Evolutionary conservation across 1,284 basidiomycete species (phyloP).

Genomic region (Athelia psychrophila): DNA sequence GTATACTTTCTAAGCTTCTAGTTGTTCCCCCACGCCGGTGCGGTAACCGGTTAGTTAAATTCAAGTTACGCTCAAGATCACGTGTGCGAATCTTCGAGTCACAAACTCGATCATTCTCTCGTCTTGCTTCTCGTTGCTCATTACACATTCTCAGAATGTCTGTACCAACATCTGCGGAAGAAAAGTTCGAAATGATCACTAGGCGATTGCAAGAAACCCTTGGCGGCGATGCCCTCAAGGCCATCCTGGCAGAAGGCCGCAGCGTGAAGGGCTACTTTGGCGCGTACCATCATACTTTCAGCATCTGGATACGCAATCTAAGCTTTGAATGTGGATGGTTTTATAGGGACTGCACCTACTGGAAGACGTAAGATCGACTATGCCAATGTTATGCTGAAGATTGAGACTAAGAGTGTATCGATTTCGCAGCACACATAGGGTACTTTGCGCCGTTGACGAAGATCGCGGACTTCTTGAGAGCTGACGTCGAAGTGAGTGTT

Average conservation of each 20-base stretch:
- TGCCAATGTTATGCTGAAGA: too few species aligned
- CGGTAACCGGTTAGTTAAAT: too few species aligned
- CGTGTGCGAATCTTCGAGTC: too few species aligned
- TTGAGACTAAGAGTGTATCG: constrained; percentile 3
- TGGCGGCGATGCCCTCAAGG: constrained; percentile 81
- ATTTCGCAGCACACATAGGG: constrained; percentile 82
- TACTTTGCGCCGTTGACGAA: constrained; percentile 97
- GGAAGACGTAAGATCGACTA: constrained; percentile 73
- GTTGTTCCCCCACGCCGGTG: too few species aligned
- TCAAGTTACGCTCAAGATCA: too few species aligned
- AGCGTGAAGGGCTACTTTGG: constrained; percentile 90
- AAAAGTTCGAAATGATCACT: constrained; percentile 85
- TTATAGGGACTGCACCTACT: constrained; percentile 86
- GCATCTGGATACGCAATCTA: constrained; percentile 4
- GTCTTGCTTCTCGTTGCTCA: background rate
- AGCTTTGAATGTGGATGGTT: constrained; percentile 6
- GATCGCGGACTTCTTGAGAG: constrained; percentile 94
- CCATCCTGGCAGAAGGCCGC: constrained; percentile 77
- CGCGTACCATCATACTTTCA: constrained; percentile 32
- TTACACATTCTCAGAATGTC: background rate
- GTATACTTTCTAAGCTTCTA: too few species aligned
- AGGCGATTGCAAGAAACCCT: constrained; percentile 88
- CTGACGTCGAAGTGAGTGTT: constrained; percentile 72
- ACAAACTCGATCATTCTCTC: too few species aligned
- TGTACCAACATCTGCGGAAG: background rate